Evolutionary conservation across 1,139 yeast genomes (phyloP), one percentile per base, ranked within the genome.

Genomic region (Taphrina confusa): DNA sequence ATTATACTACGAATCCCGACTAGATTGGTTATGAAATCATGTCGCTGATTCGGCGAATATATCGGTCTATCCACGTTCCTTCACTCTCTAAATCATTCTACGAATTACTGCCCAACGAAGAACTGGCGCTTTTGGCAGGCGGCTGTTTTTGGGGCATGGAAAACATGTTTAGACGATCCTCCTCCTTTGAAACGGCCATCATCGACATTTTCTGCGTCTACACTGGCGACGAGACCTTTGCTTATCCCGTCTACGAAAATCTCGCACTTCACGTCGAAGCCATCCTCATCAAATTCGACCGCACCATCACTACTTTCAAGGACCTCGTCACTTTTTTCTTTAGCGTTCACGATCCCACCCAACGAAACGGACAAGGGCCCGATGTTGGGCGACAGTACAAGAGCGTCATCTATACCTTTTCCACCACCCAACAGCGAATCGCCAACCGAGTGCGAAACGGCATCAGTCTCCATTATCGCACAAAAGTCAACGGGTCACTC

Each of bases 101-200:
- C 40, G 22, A 6, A 8, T 30, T 20, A 23, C 4, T 2, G 2
- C n/a, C 2, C 20, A 18, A 47, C 34, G 31, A 16, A 18, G 42
- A 33, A 12, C 30, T 33, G 20, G 52, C 52, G 2, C 16, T 47
- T 16, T 33, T 47, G 20, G 52, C 52, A 1, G 52, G 25, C 14
- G 56, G 56, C 11, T 50, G 56, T 16, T 50, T 50, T 25, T 50
- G 56, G 56, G 44, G 45, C 6, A 27, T 50, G 16, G 36, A 50
- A 16, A 12, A 16, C 9, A 34, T 37, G 36, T 28, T 50, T 23
- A 20, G 36, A n/a, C 12, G 8, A 16, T 16, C 14, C 9, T 50
- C 27, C 27, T 44, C 16, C 25, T 23, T 14, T 2, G 11, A 33
- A 18, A 31, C n/a, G 11, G 52, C 42, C 1, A 11, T 30, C 14